A percentile compares a stretch with the other conserved stretches of the same genome.
phyloP scores from a whole-genome alignment of 495 filamentous ascomycete species.

The Penicillium cosmopolitanum region DNA sequence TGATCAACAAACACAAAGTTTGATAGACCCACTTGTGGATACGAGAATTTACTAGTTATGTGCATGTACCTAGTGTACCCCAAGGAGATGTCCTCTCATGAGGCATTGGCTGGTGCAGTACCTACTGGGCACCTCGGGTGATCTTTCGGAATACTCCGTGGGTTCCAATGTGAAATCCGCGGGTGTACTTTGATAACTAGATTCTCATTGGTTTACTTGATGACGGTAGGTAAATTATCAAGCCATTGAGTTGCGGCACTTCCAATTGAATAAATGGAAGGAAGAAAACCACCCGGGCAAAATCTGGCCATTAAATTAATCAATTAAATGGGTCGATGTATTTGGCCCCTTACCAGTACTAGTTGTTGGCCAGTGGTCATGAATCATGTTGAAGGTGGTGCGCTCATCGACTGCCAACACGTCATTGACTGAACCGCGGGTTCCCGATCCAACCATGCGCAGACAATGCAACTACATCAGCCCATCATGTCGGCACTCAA shows the following conservation, averaged over 20 bases:
- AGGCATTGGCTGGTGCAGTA: no score
- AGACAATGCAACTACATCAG: background rate
- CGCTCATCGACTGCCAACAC: conserved; percentile 13
- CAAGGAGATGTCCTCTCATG: no score
- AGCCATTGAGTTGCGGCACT: no score
- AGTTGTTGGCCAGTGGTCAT: background rate
- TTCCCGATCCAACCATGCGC: background rate
- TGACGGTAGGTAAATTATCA: no score
- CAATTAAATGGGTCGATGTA: background rate
- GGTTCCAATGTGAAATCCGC: no score
- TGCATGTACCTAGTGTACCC: no score
- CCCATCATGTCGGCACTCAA: background rate
- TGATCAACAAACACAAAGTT: background rate
- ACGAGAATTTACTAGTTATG: background rate
- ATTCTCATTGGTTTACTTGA: no score
- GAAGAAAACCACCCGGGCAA: no score
- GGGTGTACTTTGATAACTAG: no score
- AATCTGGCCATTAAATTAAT: background rate
- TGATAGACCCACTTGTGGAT: conserved; percentile 3
- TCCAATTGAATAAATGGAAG: no score
- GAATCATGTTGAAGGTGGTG: conserved; percentile 7
- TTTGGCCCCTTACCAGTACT: background rate
- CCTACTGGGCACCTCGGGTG: no score
- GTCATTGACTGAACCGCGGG: conserved; percentile 14
- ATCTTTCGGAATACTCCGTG: no score